Evolutionary conservation across 371 early-diverging fungal species (phyloP).

Genomic region (Rhizopus delemar): DNA sequence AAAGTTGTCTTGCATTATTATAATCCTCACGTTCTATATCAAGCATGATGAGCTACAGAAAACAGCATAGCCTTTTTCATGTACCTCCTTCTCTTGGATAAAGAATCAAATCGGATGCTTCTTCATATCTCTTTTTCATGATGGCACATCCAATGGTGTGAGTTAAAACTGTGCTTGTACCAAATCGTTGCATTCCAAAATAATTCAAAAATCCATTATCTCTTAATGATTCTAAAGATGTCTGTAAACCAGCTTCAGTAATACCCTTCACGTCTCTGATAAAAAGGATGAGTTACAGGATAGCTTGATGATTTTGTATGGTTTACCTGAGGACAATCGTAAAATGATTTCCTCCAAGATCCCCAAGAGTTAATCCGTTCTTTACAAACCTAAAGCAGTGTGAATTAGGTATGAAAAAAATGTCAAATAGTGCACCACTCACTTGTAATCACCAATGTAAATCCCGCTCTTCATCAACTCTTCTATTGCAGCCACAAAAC

Average conservation of each 20-base stretch:
- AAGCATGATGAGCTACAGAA: not conserved
- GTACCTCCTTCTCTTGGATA: constrained; percentile 72
- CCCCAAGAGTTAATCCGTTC: constrained; percentile 76
- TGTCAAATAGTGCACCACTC: constrained; percentile 11
- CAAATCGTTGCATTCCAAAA: constrained; percentile 99
- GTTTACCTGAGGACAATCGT: constrained; percentile 71
- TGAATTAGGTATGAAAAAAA: not conserved
- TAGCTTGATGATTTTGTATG: not conserved
- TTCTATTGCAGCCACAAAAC: constrained; percentile 59
- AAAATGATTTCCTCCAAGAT: constrained; percentile 90
- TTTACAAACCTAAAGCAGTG: constrained; percentile 50
- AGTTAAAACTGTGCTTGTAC: constrained; percentile 82
- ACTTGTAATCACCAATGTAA: constrained; percentile 79
- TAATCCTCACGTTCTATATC: constrained; percentile 58
- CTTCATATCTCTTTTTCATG: constrained; percentile 74
- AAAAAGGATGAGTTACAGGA: not conserved
- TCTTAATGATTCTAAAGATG: constrained; percentile 64
- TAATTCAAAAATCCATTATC: constrained; percentile 94
- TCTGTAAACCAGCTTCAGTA: constrained; percentile 45
- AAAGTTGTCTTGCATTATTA: constrained; percentile 65
- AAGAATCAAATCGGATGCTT: constrained; percentile 80
- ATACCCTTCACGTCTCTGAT: constrained; percentile 41
- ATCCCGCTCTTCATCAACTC: constrained; percentile 54
- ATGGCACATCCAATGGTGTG: constrained; percentile 86
- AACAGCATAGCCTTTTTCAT: not conserved